phyloP scores from a whole-genome alignment of 225 moss, liverwort and hornwort genomes.

The Rhytidiadelphus loreus region DNA sequence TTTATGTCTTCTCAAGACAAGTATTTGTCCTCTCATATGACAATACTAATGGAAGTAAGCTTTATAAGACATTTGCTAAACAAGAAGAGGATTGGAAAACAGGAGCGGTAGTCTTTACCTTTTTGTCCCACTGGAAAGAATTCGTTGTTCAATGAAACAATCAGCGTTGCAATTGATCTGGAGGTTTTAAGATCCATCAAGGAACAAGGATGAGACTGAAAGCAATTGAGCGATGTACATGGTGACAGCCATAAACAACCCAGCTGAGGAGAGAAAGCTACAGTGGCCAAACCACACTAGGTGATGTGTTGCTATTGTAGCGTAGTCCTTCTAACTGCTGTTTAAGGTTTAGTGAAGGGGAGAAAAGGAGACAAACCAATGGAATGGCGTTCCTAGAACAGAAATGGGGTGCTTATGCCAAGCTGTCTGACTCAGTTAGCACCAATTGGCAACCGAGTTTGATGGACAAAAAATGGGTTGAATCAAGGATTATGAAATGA shows the following conservation, averaged over 20 bases:
- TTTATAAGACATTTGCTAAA: not conserved
- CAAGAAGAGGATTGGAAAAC: not conserved
- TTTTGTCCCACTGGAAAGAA: not conserved
- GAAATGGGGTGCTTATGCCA: slow-evolving; percentile 2
- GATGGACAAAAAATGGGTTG: not conserved
- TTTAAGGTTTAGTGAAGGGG: not conserved
- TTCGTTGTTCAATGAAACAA: not conserved
- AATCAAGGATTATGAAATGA: slow-evolving; percentile 60
- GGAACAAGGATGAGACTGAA: not conserved
- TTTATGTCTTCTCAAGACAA: not conserved
- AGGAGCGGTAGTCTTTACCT: not conserved
- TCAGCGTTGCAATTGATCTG: not conserved
- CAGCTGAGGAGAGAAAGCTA: not conserved
- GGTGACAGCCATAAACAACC: not conserved
- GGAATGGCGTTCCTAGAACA: not conserved
- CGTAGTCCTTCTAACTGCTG: not conserved
- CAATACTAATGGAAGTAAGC: not conserved
- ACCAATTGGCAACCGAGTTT: slow-evolving; percentile 6
- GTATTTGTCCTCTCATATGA: not conserved
- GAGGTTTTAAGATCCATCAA: not conserved
- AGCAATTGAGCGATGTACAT: slow-evolving; percentile 3
- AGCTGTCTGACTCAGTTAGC: slow-evolving; percentile 14
- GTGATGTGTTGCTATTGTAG: not conserved
- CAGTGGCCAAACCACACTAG: not conserved
- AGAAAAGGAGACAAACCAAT: not conserved